These are phyloP conservation scores for Cryphonectria parasitica DNA, from an alignment of 2,329 filamentous ascomycete species.

Conservation along the genomic window DNA sequence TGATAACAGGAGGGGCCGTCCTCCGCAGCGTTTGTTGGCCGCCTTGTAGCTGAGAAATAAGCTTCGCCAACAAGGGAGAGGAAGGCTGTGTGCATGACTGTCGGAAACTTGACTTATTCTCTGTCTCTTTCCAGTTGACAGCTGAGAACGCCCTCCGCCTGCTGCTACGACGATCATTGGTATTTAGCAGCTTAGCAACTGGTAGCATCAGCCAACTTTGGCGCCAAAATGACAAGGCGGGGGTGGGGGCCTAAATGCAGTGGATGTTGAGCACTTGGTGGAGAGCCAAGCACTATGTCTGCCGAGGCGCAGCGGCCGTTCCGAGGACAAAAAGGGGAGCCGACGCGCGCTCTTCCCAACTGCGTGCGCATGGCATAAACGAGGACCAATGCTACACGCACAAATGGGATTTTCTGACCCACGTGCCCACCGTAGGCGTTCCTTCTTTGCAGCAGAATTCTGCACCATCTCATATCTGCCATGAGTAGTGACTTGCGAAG, in stretches of 20 bases:
- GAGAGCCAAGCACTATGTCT: slow-evolving; percentile 1
- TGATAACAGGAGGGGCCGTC: slow-evolving; percentile 4
- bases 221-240: neutral
- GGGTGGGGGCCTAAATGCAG: neutral
- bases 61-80: slow-evolving; percentile 3
- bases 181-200: neutral
- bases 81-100: slow-evolving; percentile 5
- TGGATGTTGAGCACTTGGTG: slow-evolving; percentile 1
- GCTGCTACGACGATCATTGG: neutral
- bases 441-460: neutral
- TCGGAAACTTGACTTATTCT: neutral
- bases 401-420: neutral
- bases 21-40: neutral
- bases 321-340: neutral
- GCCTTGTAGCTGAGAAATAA: slow-evolving; percentile 3
- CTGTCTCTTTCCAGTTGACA: neutral
- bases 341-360: neutral
- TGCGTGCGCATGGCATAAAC: neutral
- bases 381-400: neutral
- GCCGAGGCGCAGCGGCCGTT: neutral
- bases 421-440: neutral
- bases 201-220: neutral
- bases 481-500: neutral
- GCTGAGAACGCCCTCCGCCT: neutral
- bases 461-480: neutral